A percentile compares a stretch with the other conserved stretches of the same genome.
Evolutionary conservation across 2,329 filamentous ascomycete species (phyloP).

Genomic region (Scedosporium minutisporum): DNA sequence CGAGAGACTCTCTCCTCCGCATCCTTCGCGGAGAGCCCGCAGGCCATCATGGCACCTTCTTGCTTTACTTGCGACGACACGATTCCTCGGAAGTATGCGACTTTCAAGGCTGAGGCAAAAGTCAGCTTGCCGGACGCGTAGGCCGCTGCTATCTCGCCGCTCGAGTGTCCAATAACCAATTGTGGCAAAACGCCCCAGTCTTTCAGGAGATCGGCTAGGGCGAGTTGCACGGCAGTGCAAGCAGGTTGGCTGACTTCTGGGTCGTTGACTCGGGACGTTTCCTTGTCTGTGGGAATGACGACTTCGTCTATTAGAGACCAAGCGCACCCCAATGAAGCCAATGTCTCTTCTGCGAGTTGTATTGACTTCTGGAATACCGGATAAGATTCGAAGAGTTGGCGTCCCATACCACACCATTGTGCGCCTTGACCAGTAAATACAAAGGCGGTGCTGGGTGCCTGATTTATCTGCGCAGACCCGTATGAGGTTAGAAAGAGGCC

Average conservation of each 20-base stretch:
- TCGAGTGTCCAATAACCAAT: constrained; percentile 25
- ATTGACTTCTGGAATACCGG: constrained; percentile 14
- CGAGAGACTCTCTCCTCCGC: not conserved
- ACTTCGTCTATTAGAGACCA: constrained; percentile 10
- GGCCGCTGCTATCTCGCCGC: constrained; percentile 29
- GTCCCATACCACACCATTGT: constrained; percentile 3
- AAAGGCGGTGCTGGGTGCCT: not conserved
- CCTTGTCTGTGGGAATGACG: constrained; percentile 15
- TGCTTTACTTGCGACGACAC: too few species aligned
- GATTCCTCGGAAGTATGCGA: constrained; percentile 22
- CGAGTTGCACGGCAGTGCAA: constrained; percentile 34
- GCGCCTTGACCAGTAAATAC: constrained; percentile 6
- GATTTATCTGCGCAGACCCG: not conserved
- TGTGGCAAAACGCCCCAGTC: constrained; percentile 18
- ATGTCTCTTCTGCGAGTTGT: not conserved
- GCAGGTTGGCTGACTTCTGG: constrained; percentile 22
- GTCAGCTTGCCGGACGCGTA: constrained; percentile 17
- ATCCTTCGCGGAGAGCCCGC: not conserved
- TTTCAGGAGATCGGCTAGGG: constrained; percentile 24
- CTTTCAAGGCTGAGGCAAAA: constrained; percentile 17
- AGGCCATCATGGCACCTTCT: constrained; percentile 18
- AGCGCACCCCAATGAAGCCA: constrained; percentile 10
- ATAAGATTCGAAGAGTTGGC: constrained; percentile 3
- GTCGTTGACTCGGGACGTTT: not conserved
- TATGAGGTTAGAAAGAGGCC: too few species aligned